Conservation (phyloP, 2,329 filamentous ascomycete genomes). For the Diaporthe nobilis region DNA sequence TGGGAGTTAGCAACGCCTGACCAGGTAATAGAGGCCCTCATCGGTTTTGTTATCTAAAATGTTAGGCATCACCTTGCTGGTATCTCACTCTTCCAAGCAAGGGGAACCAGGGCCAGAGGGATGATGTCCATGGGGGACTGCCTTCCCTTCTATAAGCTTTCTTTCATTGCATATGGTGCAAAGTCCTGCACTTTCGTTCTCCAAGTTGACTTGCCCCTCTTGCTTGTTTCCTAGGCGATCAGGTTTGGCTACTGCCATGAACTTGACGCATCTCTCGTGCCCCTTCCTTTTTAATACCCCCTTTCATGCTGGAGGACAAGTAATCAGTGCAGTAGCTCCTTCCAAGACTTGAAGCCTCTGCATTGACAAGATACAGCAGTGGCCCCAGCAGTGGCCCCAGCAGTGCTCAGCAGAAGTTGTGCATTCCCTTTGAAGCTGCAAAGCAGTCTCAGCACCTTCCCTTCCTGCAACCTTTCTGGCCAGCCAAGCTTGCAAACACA, state of each 20-base stretch:
- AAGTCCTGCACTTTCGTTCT: neutral
- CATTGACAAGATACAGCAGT: neutral
- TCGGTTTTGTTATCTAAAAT: neutral
- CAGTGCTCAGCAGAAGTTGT: neutral
- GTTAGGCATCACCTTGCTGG: neutral
- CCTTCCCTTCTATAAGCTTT: neutral
- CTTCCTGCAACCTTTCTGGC: slow-evolving; percentile 9
- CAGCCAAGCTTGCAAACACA: neutral
- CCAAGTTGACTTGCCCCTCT: too few species aligned
- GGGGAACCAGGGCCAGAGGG: too few species aligned
- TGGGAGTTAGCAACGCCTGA: neutral
- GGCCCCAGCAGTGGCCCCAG: neutral
- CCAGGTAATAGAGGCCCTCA: neutral
- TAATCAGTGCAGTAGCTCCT: neutral
- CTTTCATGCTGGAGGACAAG: neutral
- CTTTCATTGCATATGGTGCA: neutral
- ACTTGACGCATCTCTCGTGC: neutral
- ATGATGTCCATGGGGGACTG: neutral
- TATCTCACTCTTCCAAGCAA: neutral
- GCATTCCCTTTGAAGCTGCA: neutral
- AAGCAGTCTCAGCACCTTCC: neutral
- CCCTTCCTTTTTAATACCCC: neutral
- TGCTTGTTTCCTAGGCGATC: neutral
- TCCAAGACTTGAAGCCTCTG: neutral
- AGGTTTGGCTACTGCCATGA: neutral